Conservation (phyloP, 345 rosid genomes). For the Brassica rapa region DNA sequence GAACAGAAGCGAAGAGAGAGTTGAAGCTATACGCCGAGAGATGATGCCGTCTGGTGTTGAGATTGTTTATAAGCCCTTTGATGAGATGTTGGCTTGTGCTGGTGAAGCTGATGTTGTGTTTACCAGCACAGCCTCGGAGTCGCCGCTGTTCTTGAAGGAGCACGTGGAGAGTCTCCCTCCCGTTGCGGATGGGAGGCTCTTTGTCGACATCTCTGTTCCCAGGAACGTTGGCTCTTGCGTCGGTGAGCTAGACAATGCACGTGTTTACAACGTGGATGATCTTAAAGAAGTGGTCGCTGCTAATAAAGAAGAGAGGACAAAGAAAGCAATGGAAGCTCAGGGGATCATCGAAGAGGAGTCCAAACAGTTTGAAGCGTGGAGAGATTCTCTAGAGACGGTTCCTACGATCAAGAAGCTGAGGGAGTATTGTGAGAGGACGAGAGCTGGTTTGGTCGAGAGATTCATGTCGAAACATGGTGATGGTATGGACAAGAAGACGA, state of each 20-base stretch:
- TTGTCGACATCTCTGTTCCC: conserved; percentile 89
- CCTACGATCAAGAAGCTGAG: neutral
- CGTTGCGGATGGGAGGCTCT: conserved; percentile 65
- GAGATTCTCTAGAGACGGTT: conserved; percentile 71
- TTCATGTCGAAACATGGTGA: neutral
- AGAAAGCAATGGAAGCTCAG: conserved; percentile 94
- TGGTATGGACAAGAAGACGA: conserved; percentile 23
- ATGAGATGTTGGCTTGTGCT: conserved; percentile 69
- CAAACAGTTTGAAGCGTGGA: conserved; percentile 88
- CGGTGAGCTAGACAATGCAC: conserved; percentile 50
- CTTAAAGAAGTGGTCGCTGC: conserved; percentile 98
- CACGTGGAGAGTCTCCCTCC: conserved; percentile 60
- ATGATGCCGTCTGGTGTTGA: conserved; percentile 51
- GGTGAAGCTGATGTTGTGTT: conserved; percentile 90
- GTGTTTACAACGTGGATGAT: conserved; percentile 91
- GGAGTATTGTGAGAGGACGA: neutral
- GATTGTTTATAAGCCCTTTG: conserved; percentile 65
- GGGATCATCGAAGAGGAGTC: conserved; percentile 75
- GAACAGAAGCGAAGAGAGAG: conserved; percentile 75
- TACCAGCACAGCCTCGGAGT: conserved; percentile 90
- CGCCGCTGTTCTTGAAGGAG: conserved; percentile 72
- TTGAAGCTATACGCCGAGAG: conserved; percentile 72
- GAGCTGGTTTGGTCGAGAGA: neutral
- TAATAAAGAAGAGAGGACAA: conserved; percentile 87
- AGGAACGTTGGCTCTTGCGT: conserved; percentile 87